Evolutionary conservation across 352 stramenopile genomes (phyloP), one percentile per base, ranked within the genome.

Genomic region (Globisporangium heterothallicum): DNA sequence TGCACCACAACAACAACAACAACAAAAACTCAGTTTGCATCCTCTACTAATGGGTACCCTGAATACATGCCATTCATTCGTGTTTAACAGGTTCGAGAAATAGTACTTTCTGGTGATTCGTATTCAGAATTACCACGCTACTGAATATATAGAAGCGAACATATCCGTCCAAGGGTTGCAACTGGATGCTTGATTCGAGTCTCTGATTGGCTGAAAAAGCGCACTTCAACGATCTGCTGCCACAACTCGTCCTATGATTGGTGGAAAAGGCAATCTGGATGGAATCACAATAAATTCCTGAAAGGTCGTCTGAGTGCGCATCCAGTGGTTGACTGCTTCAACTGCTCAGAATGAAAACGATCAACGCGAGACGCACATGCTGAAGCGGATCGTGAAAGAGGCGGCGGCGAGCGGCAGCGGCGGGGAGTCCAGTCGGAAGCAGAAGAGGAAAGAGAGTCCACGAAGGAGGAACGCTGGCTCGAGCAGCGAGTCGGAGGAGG

Each of bases 321-420:
- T n/a, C n/a, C n/a, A n/a, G n/a, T n/a, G n/a, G n/a, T n/a, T n/a
- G n/a, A n/a, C n/a, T n/a, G n/a, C n/a, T n/a, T n/a, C n/a, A n/a
- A n/a, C n/a, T n/a, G n/a, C n/a, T n/a, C n/a, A n/a, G n/a, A n/a
- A n/a, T n/a, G n/a, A n/a, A n/a, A n/a, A n/a, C n/a, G n/a, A n/a
- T n/a, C n/a, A n/a, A n/a, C n/a, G n/a, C n/a, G n/a, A n/a, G n/a
- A n/a, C 30, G 30, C 12, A 8, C 7, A 76, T 76, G 67, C 42
- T 76, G 9, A 64, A 70, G 50, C 57, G 61, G 1, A 19, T 77
- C 25, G 58, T 66, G 42, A 63, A 64, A 35, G 55, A 76, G 21
- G 57, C 60, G 27, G 24, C 53, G 9, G n/a, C 43, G 7, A 53
- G 14, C n/a, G 44, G 38, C 43, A 61, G 55, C 24, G 42, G 38